Base-by-base conservation (phyloP, 192 early-diverging fungal genomes). In the Backusella australiensis region DNA sequence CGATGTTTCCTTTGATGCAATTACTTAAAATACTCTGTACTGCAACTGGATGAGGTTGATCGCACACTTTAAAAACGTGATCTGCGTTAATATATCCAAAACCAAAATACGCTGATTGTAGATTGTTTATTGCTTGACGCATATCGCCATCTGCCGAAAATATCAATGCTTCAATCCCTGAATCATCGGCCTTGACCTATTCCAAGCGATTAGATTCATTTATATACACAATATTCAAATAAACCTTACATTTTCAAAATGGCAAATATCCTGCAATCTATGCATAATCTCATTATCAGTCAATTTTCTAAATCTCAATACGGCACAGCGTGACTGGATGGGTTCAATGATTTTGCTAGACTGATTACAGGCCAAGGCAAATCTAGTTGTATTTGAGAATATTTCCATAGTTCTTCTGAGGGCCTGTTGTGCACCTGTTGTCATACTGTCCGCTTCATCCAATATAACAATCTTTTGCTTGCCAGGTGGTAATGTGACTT, bases 391-490 rank as follows among this genome's bases (percentile, higher is more conserved):
- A 69, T 88, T 88, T 17, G 96, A 96, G 83, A 96, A 99, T 52
- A 98, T 93, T 81, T 99, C 98, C 97, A 99, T 99, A 0, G 96
- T 99, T 56, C 97, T 90, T 73, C 98, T 91, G 73, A 99, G 89
- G 36, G 98, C 98, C 81, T 99, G 97, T 79, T 99, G 98, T 7
- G 98, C 98, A 26, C 93, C 95, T 36, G 91, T 85, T 11, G 97
- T 98, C 98, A 99, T 98, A 81, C 94, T 97, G 81, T 99, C 98
- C n/a, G 96, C 98, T 86, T 99, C 98, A 81, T 99, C 98, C 71
- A 99, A 84, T 82, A 99, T 98, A 49, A 99, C 86, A 76, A 96
- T 89, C 82, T 96, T 96, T 81, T 94, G 93, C 52, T 91, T 80
- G 69, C 95, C 95, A 19, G 94, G 81, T 6, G 96, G 95, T 46